These are phyloP conservation scores for Helicocarpus griseus DNA, from an alignment of 2,329 filamentous ascomycete genomes.

Conservation along the genomic window DNA sequence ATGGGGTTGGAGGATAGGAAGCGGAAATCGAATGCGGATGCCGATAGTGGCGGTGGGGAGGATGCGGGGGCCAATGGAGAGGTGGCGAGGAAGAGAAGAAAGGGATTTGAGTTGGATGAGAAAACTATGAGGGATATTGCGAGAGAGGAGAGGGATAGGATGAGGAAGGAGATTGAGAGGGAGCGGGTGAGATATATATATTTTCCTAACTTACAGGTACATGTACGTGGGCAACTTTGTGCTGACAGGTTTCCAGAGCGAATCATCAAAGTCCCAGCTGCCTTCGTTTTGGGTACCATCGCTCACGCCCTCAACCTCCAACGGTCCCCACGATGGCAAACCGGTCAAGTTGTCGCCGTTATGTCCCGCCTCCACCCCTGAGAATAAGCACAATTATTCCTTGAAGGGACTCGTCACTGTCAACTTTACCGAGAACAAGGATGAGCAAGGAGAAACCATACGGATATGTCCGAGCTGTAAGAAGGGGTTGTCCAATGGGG, in stretches of 20 bases:
- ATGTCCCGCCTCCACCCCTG: conserved; percentile 63
- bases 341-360: conserved; percentile 58
- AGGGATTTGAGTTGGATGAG: conserved; percentile 73
- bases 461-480: conserved; percentile 75
- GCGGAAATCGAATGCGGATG: conserved; percentile 23
- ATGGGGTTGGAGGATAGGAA: conserved; percentile 46
- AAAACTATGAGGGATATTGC: conserved; percentile 64
- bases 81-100: conserved; percentile 49
- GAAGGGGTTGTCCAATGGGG: conserved; percentile 71
- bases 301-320: conserved; percentile 58
- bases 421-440: conserved; percentile 62
- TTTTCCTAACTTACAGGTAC: too few relatives aligned
- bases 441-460: conserved; percentile 39
- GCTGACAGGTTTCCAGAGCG: conserved; percentile 19
- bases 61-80: conserved; percentile 28
- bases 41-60: conserved; percentile 17
- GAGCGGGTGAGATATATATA: conserved; percentile 49
- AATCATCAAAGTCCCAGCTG: conserved; percentile 56
- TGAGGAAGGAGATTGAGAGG: conserved; percentile 59
- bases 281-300: conserved; percentile 92
- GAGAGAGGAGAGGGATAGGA: conserved; percentile 58
- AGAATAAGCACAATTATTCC: conserved; percentile 62
- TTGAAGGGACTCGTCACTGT: conserved; percentile 69
- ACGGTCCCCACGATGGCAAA: conserved; percentile 48
- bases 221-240: background rate